Base-by-base conservation (phyloP, 164 flowering plant species). In the Piper longum region DNA sequence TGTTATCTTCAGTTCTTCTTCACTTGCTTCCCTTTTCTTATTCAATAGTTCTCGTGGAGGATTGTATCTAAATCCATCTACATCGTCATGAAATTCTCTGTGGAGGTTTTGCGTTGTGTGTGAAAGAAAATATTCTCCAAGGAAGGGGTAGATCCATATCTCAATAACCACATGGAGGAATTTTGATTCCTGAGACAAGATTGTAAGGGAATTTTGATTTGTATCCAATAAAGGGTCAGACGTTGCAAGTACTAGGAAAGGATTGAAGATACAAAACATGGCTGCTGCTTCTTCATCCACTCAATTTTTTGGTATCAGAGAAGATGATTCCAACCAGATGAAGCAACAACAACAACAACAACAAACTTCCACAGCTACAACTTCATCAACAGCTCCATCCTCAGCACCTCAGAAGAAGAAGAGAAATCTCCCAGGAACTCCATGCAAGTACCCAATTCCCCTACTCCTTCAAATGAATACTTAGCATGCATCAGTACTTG, bases 351-450 rank as follows among this genome's bases (percentile, higher is more conserved):
- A 63, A 19, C 52, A 48, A 0, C 52, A 45, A n/a, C n/a, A n/a
- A 26, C 36, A 26, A 48, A 59, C 74, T 7, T 61, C 74, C 4
- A 67, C 78, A 16, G 67, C 78, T 55, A 69, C 80, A 9, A 66
- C 80, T 60, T 72, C 83, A 48, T 76, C 84, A n/a, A 43, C 79
- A 18, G 66, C 82, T 64, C 79, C 77, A 2, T 4, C 64, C 66
- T 1, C 75, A 4, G 16, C 77, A 41, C 74, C 85, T 43, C 81
- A 64, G 36, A 82, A 87, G 84, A 85, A 81, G 68, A 83, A 74
- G 70, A 78, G 90, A 62, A 87, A 85, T 69, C 95, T 82, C 64
- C 88, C 93, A 14, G 88, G 88, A 73, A 81, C 78, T 60, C 88
- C 93, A 83, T 75, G 95, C 82, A 85, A 85, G 93, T 83, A 71